Conservation (phyloP, 768 basidiomycete species). For the Ephemerocybe angulata region DNA sequence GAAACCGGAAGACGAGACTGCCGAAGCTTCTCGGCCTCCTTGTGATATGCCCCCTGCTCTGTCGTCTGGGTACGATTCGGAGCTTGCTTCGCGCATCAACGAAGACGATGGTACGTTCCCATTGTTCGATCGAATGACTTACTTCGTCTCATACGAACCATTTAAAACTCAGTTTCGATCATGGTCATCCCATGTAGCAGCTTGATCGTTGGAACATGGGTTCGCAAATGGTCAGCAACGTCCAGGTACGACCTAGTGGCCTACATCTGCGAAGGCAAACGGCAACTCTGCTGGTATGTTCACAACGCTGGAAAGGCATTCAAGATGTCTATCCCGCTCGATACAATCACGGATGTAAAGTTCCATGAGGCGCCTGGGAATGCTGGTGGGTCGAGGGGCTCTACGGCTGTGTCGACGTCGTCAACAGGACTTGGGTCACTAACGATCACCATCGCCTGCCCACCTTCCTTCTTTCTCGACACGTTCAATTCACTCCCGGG, state of each 20-base stretch:
- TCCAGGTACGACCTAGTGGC: slow-evolving; percentile 66
- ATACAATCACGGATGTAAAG: slow-evolving; percentile 53
- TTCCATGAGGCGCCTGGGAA: slow-evolving; percentile 33
- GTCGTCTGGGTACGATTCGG: slow-evolving; percentile 49
- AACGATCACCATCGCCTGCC: slow-evolving; percentile 58
- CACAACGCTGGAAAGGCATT: slow-evolving; percentile 68
- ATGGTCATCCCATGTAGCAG: slow-evolving; percentile 74
- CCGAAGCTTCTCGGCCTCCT: slow-evolving; percentile 27
- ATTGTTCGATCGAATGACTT: no score
- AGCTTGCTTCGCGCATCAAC: slow-evolving; percentile 63
- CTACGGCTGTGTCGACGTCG: no score
- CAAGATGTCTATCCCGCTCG: slow-evolving; percentile 82
- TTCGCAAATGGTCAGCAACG: slow-evolving; percentile 55
- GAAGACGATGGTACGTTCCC: slow-evolving; percentile 78
- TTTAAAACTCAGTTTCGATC: slow-evolving; percentile 23
- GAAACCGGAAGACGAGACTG: slow-evolving; percentile 15
- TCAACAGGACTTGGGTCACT: no score
- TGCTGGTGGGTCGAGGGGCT: neutral
- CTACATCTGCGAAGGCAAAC: slow-evolving; percentile 66
- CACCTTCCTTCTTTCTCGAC: slow-evolving; percentile 70
- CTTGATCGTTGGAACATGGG: slow-evolving; percentile 75
- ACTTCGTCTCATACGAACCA: neutral
- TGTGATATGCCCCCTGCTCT: slow-evolving; percentile 48
- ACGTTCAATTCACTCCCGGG: slow-evolving; percentile 26
- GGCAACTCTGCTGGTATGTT: slow-evolving; percentile 76